Evolutionary conservation across 176 grass and related monocot species (phyloP).

Genomic region (Typha latifolia): DNA sequence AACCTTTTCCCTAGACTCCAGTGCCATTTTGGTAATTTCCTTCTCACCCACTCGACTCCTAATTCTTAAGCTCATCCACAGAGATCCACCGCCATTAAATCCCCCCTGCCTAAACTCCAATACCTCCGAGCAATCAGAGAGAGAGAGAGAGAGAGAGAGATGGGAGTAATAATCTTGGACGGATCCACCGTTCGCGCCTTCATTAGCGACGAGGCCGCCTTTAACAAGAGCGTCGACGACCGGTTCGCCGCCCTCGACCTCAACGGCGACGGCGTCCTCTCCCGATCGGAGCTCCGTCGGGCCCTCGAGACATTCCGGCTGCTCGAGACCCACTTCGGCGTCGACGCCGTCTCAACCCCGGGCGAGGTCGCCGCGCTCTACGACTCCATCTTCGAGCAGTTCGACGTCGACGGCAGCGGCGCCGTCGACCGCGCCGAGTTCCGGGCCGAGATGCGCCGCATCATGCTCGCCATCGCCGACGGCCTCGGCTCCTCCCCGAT

Average conservation of each 20-base stretch:
- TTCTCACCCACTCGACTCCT: too few species aligned
- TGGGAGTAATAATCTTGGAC: constrained; percentile 74
- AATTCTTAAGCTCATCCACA: too few species aligned
- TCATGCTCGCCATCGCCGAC: constrained; percentile 88
- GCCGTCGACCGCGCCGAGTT: constrained; percentile 65
- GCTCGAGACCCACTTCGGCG: constrained; percentile 56
- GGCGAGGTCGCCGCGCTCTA: constrained; percentile 63
- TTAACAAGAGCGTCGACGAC: constrained; percentile 55
- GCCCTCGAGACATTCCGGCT: constrained; percentile 94
- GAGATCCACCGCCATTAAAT: too few species aligned
- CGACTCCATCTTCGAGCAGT: constrained; percentile 86
- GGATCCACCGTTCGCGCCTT: constrained; percentile 73
- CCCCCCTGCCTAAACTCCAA: too few species aligned
- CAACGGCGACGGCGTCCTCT: constrained; percentile 94
- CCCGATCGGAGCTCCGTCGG: constrained; percentile 70
- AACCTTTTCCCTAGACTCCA: too few species aligned
- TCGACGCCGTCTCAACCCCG: constrained; percentile 28
- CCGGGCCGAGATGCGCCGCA: constrained; percentile 74
- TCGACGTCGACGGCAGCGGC: constrained; percentile 82
- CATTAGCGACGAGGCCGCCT: constrained; percentile 64
- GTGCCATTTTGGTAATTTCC: too few species aligned
- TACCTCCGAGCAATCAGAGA: too few species aligned
- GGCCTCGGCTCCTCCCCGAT: constrained; percentile 75
- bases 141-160: constrained; percentile 4
- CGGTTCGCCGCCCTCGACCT: constrained; percentile 68